A percentile compares a stretch with the other conserved stretches of the same genome.
Evolutionary conservation across 2,329 filamentous ascomycete genomes (phyloP).

Genomic region (Phyllosticta citriasiana): DNA sequence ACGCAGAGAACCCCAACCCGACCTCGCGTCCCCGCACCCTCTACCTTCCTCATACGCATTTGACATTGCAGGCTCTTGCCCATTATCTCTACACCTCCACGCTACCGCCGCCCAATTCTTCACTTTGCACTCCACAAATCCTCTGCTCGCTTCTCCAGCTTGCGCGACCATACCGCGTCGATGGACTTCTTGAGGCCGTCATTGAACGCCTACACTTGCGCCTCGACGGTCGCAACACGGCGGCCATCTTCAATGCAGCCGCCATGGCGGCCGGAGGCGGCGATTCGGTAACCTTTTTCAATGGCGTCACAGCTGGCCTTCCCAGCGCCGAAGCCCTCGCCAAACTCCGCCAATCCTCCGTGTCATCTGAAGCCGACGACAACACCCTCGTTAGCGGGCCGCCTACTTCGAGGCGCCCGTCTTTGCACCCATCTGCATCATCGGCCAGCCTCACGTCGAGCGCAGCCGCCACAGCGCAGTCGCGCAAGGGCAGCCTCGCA

Average conservation of each 20-base stretch:
- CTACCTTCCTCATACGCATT: conserved; percentile 84
- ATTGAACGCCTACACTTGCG: conserved; percentile 83
- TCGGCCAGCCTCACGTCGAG: conserved; percentile 4
- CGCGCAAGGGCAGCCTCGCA: conserved; percentile 31
- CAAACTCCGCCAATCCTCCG: conserved; percentile 3
- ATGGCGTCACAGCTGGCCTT: conserved; percentile 15
- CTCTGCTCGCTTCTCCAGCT: conserved; percentile 91
- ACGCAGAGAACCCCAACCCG: conserved; percentile 43
- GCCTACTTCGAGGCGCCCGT: not conserved
- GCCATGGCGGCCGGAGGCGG: conserved; percentile 96
- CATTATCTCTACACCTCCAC: conserved; percentile 92
- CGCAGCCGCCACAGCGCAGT: not conserved
- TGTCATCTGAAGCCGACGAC: not conserved
- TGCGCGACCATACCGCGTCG: conserved; percentile 83
- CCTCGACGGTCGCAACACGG: conserved; percentile 86
- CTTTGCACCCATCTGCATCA: not conserved
- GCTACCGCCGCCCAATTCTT: conserved; percentile 63
- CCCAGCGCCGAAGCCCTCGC: conserved; percentile 2
- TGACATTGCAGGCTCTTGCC: conserved; percentile 81
- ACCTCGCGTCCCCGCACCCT: conserved; percentile 64
- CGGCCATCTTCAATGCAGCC: conserved; percentile 94
- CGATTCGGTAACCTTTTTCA: conserved; percentile 61
- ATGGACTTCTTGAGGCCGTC: conserved; percentile 84
- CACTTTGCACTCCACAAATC: conserved; percentile 86
- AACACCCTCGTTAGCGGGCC: not conserved